Conservation (phyloP, 2,329 filamentous ascomycete genomes). For the Polytolypa hystricis region DNA sequence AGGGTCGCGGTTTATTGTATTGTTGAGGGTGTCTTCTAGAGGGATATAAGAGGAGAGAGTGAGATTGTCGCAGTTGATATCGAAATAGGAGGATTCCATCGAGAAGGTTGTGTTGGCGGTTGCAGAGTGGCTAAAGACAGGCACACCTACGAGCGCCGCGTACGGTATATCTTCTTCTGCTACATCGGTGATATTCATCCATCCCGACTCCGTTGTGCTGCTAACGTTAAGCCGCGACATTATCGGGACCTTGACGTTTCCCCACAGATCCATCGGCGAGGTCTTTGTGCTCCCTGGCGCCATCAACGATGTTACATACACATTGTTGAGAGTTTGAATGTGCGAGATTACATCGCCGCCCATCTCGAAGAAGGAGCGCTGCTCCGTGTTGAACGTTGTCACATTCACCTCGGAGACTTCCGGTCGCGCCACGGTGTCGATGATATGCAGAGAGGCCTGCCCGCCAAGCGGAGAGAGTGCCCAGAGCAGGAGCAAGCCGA, state of each 20-base stretch:
- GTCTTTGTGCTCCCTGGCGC: constrained; percentile 2
- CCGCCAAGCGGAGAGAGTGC: neutral
- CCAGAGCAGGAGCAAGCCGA: constrained; percentile 8
- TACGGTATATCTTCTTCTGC: neutral
- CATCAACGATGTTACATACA: constrained; percentile 9
- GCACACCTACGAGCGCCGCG: constrained; percentile 7
- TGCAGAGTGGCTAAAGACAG: neutral
- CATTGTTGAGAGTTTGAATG: constrained; percentile 1
- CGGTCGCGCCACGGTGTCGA: neutral
- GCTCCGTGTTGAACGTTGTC: constrained; percentile 5
- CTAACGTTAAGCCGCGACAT: constrained; percentile 4
- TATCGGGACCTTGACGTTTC: constrained; percentile 10
- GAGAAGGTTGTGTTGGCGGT: constrained; percentile 8
- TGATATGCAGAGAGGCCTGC: constrained; percentile 6
- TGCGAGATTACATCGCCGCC: neutral
- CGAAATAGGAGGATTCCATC: constrained; percentile 10
- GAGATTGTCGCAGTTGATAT: constrained; percentile 7
- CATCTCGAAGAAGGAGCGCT: constrained; percentile 4
- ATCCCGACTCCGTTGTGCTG: constrained; percentile 5
- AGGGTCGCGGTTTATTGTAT: neutral
- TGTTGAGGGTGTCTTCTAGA: neutral
- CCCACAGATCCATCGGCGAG: constrained; percentile 7
- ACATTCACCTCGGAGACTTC: neutral
- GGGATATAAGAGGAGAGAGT: constrained; percentile 1
- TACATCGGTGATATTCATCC: constrained; percentile 3